Base-by-base conservation (phyloP, 2,329 filamentous ascomycete species). In the Neofusicoccum sp. region DNA sequence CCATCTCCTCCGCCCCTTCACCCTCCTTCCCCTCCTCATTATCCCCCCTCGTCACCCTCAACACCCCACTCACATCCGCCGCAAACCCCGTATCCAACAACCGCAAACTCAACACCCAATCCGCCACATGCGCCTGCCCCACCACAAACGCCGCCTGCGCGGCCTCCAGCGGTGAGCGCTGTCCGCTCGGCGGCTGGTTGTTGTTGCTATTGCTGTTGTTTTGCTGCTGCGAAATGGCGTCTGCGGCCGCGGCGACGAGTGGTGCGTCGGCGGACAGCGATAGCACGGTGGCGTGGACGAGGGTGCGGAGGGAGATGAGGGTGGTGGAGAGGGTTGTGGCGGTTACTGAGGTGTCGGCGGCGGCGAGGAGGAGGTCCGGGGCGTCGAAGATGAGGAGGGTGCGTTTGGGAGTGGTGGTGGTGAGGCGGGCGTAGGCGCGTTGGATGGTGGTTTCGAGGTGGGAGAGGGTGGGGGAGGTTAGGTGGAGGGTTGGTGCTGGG, bases 1-100 rank as follows among this genome's bases (percentile, higher is more conserved):
- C 61, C 47, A 67, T 66, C 9, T 63, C 65, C 37, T 63, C 65
- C 3, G 54, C 72, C 29, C 68, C 71, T 44, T 72, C 78, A 67
- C 71, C 74, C 41, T 71, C 73, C 14, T 76, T 72, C 16, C 69
- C 71, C 45, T 73, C 79, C 67, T 70, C 74, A 43, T 71, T 76
- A 14, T 79, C 80, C 3, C 88, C 88, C 48, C 83, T 81, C 16
- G 90, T 93, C 56, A 95, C 82, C 67, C 93, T 85, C 66, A 97
- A 71, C 47, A 97, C 92, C 2, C 94, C 94, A 77, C 91, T 96
- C 36, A 98, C 91, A 77, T 97, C 94, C 73, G 85, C 89, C 66
- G 94, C 93, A n/a, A 88, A 88, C 0, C 94, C 94, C 0, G 93
- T 96, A 71, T 96, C 93, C 65, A 98, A 76, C 71, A 89, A 83